Evolutionary conservation across 2,329 filamentous ascomycete genomes (phyloP).

Genomic region (Beauveria bassiana): DNA sequence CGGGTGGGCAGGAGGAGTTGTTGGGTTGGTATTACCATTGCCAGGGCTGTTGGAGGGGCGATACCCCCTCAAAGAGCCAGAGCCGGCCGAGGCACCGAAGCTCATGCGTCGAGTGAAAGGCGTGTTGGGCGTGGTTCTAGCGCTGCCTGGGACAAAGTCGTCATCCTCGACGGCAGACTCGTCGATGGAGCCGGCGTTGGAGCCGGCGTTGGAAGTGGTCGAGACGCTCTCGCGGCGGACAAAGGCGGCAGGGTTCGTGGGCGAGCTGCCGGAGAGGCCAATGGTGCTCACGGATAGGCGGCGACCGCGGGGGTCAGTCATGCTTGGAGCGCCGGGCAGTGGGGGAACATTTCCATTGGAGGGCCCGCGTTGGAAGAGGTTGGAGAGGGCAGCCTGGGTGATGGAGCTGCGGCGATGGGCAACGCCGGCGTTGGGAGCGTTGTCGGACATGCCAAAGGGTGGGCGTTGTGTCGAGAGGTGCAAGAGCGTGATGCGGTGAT

Average conservation of each 20-base stretch:
- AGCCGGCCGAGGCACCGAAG: constrained; percentile 68
- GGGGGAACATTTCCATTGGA: constrained; percentile 37
- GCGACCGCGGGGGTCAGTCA: constrained; percentile 53
- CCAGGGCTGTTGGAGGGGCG: constrained; percentile 51
- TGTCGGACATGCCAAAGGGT: constrained; percentile 25
- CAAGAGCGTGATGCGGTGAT: constrained; percentile 16
- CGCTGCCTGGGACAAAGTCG: constrained; percentile 40
- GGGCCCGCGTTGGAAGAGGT: constrained; percentile 51
- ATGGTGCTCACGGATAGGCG: constrained; percentile 68
- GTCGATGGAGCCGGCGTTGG: constrained; percentile 50
- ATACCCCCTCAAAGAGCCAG: constrained; percentile 58
- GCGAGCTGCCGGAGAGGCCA: constrained; percentile 64
- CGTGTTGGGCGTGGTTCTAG: constrained; percentile 55
- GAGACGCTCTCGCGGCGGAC: constrained; percentile 61
- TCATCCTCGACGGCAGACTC: constrained; percentile 69
- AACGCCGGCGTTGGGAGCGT: constrained; percentile 24
- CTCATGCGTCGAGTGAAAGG: constrained; percentile 82
- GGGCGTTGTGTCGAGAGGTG: constrained; percentile 17
- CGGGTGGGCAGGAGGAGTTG: constrained; percentile 26
- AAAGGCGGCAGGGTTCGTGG: constrained; percentile 45
- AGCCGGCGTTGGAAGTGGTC: constrained; percentile 50
- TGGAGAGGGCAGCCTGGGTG: constrained; percentile 48
- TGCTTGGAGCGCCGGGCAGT: constrained; percentile 28
- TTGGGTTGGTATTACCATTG: constrained; percentile 50
- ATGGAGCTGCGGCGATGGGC: constrained; percentile 47